Evolutionary conservation across 768 basidiomycete species (phyloP).

Genomic region (Coprinellus micaceus): DNA sequence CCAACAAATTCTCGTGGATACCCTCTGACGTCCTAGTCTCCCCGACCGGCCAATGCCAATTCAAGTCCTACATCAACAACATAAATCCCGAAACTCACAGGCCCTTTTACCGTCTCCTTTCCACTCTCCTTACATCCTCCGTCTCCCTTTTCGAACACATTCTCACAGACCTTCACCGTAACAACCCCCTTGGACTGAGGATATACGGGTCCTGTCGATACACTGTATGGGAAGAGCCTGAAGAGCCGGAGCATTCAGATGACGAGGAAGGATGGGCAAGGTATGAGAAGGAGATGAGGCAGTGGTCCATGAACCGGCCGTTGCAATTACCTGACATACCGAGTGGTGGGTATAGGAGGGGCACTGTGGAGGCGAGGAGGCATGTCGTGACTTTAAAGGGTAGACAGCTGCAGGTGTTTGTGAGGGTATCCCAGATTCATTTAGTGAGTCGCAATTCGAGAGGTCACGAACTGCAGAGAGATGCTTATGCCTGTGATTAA

Average conservation of each 20-base stretch:
- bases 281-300: conserved; percentile 39
- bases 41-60: conserved; percentile 25
- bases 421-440: conserved; percentile 36
- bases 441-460: conserved; percentile 34
- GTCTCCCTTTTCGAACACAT: conserved; percentile 51
- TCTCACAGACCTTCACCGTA: conserved; percentile 49
- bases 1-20: conserved; percentile 36
- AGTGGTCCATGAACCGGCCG: conserved; percentile 43
- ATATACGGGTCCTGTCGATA: conserved; percentile 41
- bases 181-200: conserved; percentile 41
- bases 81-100: conserved; percentile 32
- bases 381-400: conserved; percentile 35
- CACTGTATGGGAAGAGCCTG: conserved; percentile 45
- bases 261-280: conserved; percentile 45
- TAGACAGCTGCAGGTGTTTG: conserved; percentile 39
- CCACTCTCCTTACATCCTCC: conserved; percentile 30
- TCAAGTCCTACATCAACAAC: conserved; percentile 54
- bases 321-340: conserved; percentile 45
- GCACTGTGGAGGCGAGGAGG: conserved; percentile 42
- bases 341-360: conserved; percentile 34
- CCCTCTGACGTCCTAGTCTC: conserved; percentile 42
- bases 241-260: conserved; percentile 45
- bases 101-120: conserved; percentile 29
- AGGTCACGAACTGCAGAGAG: not conserved
- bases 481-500: too few species aligned